Percentiles rank a stretch among this genome's conserved stretches.
Conservation (phyloP, 179 eudicot species). For the Silene noctiflora region DNA sequence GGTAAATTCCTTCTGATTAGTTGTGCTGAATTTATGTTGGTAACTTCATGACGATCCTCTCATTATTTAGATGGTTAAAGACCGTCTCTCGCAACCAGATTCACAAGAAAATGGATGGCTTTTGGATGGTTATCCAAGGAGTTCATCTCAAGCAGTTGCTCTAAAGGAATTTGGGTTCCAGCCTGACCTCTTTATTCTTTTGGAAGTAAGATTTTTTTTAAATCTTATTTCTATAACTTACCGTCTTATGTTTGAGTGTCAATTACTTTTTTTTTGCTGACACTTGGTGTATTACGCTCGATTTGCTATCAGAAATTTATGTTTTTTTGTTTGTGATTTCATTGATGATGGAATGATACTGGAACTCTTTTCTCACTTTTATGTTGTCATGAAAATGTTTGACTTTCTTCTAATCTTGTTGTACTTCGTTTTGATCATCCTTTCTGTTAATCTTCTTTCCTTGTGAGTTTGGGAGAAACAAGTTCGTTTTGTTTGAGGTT, state of each 20-base stretch:
- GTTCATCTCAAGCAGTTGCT: constrained; percentile 92
- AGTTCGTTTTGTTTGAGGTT: background rate
- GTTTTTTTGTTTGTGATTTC: background rate
- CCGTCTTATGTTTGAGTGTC: background rate
- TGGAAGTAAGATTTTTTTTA: constrained; percentile 66
- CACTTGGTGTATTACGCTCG: background rate
- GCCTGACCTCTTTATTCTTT: constrained; percentile 85
- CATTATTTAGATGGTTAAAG: constrained; percentile 81
- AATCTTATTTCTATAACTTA: background rate
- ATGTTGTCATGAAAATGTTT: background rate
- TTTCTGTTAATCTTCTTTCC: background rate
- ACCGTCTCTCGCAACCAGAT: constrained; percentile 70
- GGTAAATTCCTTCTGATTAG: constrained; percentile 39
- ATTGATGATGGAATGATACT: background rate
- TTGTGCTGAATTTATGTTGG: constrained; percentile 13
- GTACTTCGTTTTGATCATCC: background rate
- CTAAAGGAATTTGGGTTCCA: constrained; percentile 66
- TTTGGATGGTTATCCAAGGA: constrained; percentile 97
- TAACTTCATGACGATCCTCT: constrained; percentile 22
- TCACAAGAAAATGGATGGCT: constrained; percentile 95
- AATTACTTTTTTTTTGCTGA: background rate
- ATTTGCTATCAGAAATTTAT: background rate
- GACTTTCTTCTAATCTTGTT: background rate
- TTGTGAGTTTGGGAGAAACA: background rate
- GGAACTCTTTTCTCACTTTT: background rate